A percentile compares a stretch with the other conserved stretches of the same genome.
Conservation (phyloP, 2,329 filamentous ascomycete species). For the Aspergillus sp. region DNA sequence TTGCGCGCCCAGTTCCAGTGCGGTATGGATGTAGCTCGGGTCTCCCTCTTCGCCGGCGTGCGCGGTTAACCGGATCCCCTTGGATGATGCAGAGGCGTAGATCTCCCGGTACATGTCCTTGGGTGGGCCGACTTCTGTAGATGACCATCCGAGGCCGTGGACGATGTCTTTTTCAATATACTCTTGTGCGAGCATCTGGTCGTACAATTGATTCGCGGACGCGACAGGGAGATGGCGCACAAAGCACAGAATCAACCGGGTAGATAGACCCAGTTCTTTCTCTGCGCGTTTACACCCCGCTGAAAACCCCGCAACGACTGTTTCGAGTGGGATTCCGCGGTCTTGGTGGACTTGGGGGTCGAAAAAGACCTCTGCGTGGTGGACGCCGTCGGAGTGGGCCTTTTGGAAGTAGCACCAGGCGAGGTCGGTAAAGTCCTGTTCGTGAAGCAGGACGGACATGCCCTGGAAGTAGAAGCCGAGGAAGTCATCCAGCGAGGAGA, state of each 20-base stretch:
- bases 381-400: conserved; percentile 60
- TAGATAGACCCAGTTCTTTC: conserved; percentile 59
- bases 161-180: conserved; percentile 50
- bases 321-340: conserved; percentile 59
- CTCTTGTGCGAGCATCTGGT: conserved; percentile 33
- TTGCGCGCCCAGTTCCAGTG: conserved; percentile 59
- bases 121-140: conserved; percentile 53
- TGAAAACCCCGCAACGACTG: conserved; percentile 60
- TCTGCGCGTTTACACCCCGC: conserved; percentile 58
- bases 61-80: conserved; percentile 60
- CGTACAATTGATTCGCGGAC: conserved; percentile 45
- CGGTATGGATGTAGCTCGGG: conserved; percentile 58
- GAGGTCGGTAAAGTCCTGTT: conserved; percentile 66
- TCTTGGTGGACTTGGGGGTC: conserved; percentile 70
- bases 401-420: conserved; percentile 67
- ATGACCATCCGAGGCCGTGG: conserved; percentile 63
- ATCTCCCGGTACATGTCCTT: conserved; percentile 58
- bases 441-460: conserved; percentile 63
- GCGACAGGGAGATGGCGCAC: conserved; percentile 62
- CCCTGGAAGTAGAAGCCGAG: conserved; percentile 74
- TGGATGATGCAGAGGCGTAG: conserved; percentile 51
- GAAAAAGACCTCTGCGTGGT: conserved; percentile 75
- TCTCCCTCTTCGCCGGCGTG: conserved; percentile 75
- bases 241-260: conserved; percentile 67
- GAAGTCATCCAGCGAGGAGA: conserved; percentile 71